Evolutionary conservation across 352 stramenopile genomes (phyloP), one percentile per base, ranked within the genome.

Genomic region (Pythium plurisporium): DNA sequence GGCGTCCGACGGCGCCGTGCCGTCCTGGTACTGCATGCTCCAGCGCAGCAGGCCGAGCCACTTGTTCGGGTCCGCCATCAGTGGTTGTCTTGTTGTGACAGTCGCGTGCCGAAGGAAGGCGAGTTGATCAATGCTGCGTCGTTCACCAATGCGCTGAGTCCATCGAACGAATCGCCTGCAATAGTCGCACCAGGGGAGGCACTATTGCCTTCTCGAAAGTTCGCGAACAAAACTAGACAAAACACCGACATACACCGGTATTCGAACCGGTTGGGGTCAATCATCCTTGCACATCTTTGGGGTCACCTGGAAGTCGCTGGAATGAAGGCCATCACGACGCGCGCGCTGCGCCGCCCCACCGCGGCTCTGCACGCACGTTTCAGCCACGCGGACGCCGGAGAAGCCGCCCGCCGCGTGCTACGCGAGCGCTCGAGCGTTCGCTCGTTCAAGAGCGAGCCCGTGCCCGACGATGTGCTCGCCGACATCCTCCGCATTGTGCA

Each of bases 31-130:
- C 66, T 93, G 85, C 85, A 95, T 93, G 44, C 76, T 92, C 85
- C 85, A 95, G 56, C 84, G 85, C 77, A 95, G 76, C 19, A 95
- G 70, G n/a, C 79, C 85, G 37, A 91, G 78, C 85, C 85, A 95
- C 65, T 95, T 95, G 64, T 82, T 88, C 40, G 76, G 81, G 65
- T 95, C 85, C 60, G 69, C 66, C 70, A 77, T 72, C 2, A 48
- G 9, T 30, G n/a, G 30, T 23, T 40, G 26, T 59, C 26, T 48
- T 14, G 2, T 9, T 29, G 38, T 44, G 10, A 27, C 7, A 3
- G n/a, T 44, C n/a, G n/a, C n/a, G n/a, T n/a, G 17, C 23, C 36
- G 38, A 42, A 53, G 27, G 8, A 29, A 25, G 33, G 19, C 31
- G 23, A 59, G 52, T 34, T 43, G 40, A 26, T 50, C 52, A 55